Evolutionary conservation across 1,284 basidiomycete genomes (phyloP).

Genomic region (Tylopilus sp.): DNA sequence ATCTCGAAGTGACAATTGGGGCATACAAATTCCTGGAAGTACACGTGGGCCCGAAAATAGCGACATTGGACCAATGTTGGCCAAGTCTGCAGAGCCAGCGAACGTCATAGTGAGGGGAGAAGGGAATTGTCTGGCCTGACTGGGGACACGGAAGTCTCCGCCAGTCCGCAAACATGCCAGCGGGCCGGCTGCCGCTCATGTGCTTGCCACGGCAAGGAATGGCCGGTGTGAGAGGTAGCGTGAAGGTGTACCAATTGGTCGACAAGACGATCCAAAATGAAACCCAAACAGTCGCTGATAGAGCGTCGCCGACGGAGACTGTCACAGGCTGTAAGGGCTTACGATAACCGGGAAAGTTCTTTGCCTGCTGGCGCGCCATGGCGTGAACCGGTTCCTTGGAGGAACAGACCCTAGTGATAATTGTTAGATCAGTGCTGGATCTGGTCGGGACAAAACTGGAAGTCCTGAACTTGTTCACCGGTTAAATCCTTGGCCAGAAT

Average conservation of each 20-base stretch:
- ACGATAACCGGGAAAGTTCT: constrained; percentile 13
- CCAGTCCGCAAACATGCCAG: background rate
- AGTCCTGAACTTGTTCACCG: constrained; percentile 8
- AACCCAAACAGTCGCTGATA: constrained; percentile 33
- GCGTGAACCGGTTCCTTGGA: constrained; percentile 21
- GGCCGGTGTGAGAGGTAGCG: constrained; percentile 28
- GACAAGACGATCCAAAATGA: constrained; percentile 33
- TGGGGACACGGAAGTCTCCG: background rate
- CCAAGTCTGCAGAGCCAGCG: background rate
- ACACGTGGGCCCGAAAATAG: background rate
- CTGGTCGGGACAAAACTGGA: constrained; percentile 14
- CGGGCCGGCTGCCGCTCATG: constrained; percentile 5
- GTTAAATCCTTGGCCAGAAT: constrained; percentile 28
- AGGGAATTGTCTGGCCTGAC: background rate
- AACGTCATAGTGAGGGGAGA: background rate
- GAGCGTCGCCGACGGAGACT: constrained; percentile 25
- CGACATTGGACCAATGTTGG: background rate
- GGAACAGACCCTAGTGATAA: constrained; percentile 7
- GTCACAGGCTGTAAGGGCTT: constrained; percentile 3
- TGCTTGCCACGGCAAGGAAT: constrained; percentile 13
- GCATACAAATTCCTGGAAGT: background rate
- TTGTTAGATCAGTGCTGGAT: constrained; percentile 16
- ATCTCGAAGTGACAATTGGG: constrained; percentile 2
- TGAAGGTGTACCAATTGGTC: constrained; percentile 12
- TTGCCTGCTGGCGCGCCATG: background rate